phyloP scores from a whole-genome alignment of 768 basidiomycete species.

The Dictyophora rubrovolvata region DNA sequence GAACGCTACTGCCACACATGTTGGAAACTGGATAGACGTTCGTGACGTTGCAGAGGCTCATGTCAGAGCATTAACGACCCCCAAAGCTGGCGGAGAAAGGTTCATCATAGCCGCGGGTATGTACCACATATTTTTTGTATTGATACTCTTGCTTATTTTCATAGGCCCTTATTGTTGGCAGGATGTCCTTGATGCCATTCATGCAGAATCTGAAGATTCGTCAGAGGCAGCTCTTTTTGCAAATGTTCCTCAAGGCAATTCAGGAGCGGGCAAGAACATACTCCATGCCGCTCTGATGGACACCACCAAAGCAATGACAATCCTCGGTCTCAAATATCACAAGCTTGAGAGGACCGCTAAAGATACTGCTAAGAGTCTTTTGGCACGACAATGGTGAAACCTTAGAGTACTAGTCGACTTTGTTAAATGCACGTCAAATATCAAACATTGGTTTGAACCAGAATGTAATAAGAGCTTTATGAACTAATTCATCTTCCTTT shows the following conservation, averaged over 20 bases:
- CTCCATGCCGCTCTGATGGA: constrained; percentile 17
- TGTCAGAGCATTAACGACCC: constrained; percentile 37
- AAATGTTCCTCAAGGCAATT: constrained; percentile 1
- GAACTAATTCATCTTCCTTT: too few relatives aligned
- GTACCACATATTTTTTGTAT: background rate
- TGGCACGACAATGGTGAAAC: constrained; percentile 1
- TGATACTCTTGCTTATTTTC: background rate
- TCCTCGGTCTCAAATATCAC: constrained; percentile 24
- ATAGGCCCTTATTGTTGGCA: constrained; percentile 1
- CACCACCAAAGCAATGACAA: constrained; percentile 19
- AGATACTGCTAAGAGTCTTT: constrained; percentile 14
- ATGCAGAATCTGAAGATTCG: constrained; percentile 14
- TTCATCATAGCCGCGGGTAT: constrained; percentile 37
- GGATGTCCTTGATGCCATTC: constrained; percentile 1
- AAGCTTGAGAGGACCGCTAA: constrained; percentile 21
- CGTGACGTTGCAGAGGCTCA: constrained; percentile 49
- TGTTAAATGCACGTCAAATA: too few relatives aligned
- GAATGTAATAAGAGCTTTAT: too few relatives aligned
- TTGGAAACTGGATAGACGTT: constrained; percentile 37
- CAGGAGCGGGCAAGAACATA: constrained; percentile 3
- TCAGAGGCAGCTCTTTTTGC: constrained; percentile 7
- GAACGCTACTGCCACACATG: constrained; percentile 10
- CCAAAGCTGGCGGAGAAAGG: constrained; percentile 45
- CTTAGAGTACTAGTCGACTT: too few relatives aligned
- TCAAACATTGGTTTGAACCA: too few relatives aligned